Base-by-base conservation (phyloP, 257 asterid genomes). In the Solanum ossicruentum region DNA sequence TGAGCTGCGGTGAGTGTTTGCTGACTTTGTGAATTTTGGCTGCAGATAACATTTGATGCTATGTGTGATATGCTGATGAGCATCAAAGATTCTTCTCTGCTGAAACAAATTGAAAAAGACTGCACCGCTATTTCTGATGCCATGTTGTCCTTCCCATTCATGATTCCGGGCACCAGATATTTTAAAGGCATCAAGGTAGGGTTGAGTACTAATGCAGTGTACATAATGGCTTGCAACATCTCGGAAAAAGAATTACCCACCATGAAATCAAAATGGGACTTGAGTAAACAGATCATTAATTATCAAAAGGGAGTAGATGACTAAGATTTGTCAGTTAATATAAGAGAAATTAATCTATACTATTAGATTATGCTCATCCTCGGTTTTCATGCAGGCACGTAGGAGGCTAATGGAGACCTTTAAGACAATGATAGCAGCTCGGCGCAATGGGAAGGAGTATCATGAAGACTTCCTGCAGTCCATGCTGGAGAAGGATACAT, bases 111-210 rank as follows among this genome's bases (percentile, higher is more conserved):
- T 23, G 93, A 91, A 86, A 88, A 65, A 56, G 92, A 93, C 56
- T 79, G 88, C 84, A 84, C 81, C 58, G 82, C 82, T 66, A 86
- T 92, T 88, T 85, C 90, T 54, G 92, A 90, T 84, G 93, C 95
- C 39, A 87, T 91, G 92, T 63, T 93, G 10, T 85, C 95, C 1
- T 84, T 92, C 56, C 94, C 97, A 1, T 45, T 93, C 20, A 92
- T 88, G 94, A 84, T 92, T 85, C 95, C 93, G 1, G 94, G 95
- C 52, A 89, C 94, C 18, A 84, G 90, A 83, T 93, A 92, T 87
- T 93, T 89, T 87, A 89, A 63, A 54, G 93, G 93, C 36, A 84
- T 91, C 87, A 89, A 91, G 93, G 96, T 92, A 71, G 2, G 83
- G 15, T 21, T 28, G 3, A 36, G 43, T 23, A 21, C 12, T 21